Conservation (phyloP, 805 yeast genomes). For the Brettanomyces naardenensis region DNA sequence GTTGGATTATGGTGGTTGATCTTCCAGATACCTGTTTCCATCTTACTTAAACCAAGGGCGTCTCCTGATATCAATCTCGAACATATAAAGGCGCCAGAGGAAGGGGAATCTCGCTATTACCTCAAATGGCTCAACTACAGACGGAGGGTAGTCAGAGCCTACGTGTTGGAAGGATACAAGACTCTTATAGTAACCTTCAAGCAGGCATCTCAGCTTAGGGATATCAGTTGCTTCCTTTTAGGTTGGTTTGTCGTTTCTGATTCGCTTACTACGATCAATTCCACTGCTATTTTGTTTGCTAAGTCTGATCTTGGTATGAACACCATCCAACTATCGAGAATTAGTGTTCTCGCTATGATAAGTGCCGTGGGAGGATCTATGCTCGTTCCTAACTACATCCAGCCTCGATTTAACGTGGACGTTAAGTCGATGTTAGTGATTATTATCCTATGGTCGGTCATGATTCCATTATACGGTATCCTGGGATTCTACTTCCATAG, state of each 20-base stretch:
- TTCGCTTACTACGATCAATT: slow-evolving; percentile 68
- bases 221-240: slow-evolving; percentile 54
- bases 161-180: slow-evolving; percentile 53
- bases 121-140: slow-evolving; percentile 9
- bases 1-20: slow-evolving; percentile 76
- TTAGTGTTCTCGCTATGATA: slow-evolving; percentile 59
- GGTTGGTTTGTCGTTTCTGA: slow-evolving; percentile 79
- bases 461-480: slow-evolving; percentile 67
- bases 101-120: slow-evolving; percentile 6
- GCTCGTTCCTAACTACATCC: slow-evolving; percentile 38
- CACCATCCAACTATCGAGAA: slow-evolving; percentile 53
- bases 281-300: slow-evolving; percentile 73
- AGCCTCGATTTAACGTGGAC: slow-evolving; percentile 29
- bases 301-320: slow-evolving; percentile 63
- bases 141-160: slow-evolving; percentile 18
- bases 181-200: slow-evolving; percentile 47
- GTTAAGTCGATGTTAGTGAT: slow-evolving; percentile 43
- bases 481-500: slow-evolving; percentile 49
- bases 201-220: slow-evolving; percentile 52
- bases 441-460: slow-evolving; percentile 51
- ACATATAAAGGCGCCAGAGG: slow-evolving; percentile 7
- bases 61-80: slow-evolving; percentile 27
- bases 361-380: slow-evolving; percentile 66
- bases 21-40: slow-evolving; percentile 56
- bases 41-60: slow-evolving; percentile 38